These are phyloP conservation scores for Xylaria sp. DNA, from an alignment of 2,329 filamentous ascomycete genomes.

Conservation along the genomic window DNA sequence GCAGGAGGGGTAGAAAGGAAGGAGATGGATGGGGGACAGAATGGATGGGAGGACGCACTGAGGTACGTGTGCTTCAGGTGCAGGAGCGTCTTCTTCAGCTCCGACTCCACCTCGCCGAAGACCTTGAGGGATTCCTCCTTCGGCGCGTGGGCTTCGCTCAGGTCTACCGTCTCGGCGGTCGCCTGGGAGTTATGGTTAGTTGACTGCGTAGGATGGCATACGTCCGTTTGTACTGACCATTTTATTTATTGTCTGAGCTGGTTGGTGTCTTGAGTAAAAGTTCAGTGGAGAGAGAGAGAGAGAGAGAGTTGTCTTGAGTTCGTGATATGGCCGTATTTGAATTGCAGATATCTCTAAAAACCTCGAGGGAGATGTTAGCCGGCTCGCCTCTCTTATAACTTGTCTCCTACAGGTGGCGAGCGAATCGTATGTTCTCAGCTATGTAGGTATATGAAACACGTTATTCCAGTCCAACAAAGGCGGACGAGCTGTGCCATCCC, in stretches of 20 bases:
- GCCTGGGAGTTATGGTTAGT: constrained; percentile 39
- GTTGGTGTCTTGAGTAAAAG: background rate
- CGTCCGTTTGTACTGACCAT: too few species aligned
- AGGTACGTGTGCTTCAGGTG: constrained; percentile 41
- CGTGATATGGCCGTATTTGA: too few species aligned
- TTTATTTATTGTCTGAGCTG: background rate
- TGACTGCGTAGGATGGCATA: background rate
- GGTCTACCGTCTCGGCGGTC: constrained; percentile 55
- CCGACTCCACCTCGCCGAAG: constrained; percentile 51
- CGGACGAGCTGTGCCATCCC: background rate
- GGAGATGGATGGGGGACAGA: background rate
- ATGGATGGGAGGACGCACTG: too few species aligned
- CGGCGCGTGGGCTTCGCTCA: constrained; percentile 51
- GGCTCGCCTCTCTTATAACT: background rate
- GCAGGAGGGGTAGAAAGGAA: background rate
- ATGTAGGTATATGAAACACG: background rate
- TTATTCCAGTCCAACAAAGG: background rate
- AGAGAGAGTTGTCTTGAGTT: too few species aligned
- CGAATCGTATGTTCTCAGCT: background rate
- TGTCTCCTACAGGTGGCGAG: background rate
- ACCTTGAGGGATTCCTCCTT: constrained; percentile 54
- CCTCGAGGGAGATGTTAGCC: background rate
- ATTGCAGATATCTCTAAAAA: background rate
- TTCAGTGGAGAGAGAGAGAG: background rate
- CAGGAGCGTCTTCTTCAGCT: constrained; percentile 55